Evolutionary conservation across 352 stramenopile species (phyloP).

Genomic region (Phytophthora cactorum): DNA sequence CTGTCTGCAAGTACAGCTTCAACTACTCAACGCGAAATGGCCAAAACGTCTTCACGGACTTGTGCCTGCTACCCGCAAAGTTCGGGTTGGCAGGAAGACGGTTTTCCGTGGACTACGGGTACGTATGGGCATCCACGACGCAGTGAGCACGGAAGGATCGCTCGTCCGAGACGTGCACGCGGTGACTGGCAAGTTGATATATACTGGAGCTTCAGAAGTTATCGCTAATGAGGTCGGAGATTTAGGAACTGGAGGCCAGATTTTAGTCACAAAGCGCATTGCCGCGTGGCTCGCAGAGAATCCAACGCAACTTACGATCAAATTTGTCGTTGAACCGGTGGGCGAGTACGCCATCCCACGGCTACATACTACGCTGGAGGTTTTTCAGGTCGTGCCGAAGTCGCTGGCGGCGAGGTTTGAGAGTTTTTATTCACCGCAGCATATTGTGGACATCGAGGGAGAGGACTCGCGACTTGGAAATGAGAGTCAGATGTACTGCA

Average conservation of each 20-base stretch:
- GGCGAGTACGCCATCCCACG: slow-evolving; percentile 38
- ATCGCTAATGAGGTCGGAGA: slow-evolving; percentile 61
- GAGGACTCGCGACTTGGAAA: slow-evolving; percentile 11
- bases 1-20: slow-evolving; percentile 52
- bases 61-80: slow-evolving; percentile 44
- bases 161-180: slow-evolving; percentile 44
- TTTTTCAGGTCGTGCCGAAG: slow-evolving; percentile 46
- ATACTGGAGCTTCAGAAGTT: slow-evolving; percentile 50
- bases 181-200: slow-evolving; percentile 51
- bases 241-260: slow-evolving; percentile 54
- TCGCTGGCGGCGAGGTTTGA: slow-evolving; percentile 17
- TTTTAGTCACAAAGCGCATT: slow-evolving; percentile 54
- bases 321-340: slow-evolving; percentile 36
- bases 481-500: slow-evolving; percentile 26
- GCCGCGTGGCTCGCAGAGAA: slow-evolving; percentile 42
- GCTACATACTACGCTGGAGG: slow-evolving; percentile 34
- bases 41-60: slow-evolving; percentile 50
- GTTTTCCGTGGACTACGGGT: slow-evolving; percentile 56
- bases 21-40: slow-evolving; percentile 57
- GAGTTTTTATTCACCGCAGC: slow-evolving; percentile 24
- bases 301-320: slow-evolving; percentile 20
- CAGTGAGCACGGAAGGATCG: slow-evolving; percentile 33
- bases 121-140: slow-evolving; percentile 58
- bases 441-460: slow-evolving; percentile 25
- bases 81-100: slow-evolving; percentile 26